Evolutionary conservation across 768 basidiomycete species (phyloP).

Genomic region (Ephemerocybe angulata): DNA sequence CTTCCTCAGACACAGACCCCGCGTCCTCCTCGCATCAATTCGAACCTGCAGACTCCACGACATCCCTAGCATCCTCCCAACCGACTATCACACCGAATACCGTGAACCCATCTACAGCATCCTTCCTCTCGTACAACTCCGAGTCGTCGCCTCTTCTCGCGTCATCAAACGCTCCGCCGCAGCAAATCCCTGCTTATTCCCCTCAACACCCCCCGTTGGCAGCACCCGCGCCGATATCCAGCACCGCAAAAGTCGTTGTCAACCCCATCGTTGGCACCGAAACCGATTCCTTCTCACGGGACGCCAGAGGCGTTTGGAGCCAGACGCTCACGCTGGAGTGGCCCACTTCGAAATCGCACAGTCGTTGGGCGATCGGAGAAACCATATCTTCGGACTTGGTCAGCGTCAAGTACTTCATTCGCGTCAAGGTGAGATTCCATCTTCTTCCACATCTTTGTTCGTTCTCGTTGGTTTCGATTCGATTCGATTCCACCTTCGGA

Average conservation of each 20-base stretch:
- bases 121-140: constrained; percentile 16
- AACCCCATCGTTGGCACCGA: constrained; percentile 56
- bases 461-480: background rate
- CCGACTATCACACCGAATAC: constrained; percentile 41
- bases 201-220: constrained; percentile 14
- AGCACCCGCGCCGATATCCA: constrained; percentile 10
- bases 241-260: constrained; percentile 38
- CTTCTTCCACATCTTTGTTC: constrained; percentile 10
- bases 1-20: constrained; percentile 13
- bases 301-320: constrained; percentile 55
- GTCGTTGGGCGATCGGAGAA: constrained; percentile 79
- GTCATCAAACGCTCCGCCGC: background rate
- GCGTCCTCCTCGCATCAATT: constrained; percentile 15
- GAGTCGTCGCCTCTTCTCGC: constrained; percentile 6
- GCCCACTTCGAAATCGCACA: constrained; percentile 64
- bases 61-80: constrained; percentile 36
- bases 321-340: constrained; percentile 69
- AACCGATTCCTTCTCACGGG: constrained; percentile 55
- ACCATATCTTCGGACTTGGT: constrained; percentile 63
- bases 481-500: constrained; percentile 13
- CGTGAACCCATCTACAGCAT: constrained; percentile 28
- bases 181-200: constrained; percentile 8
- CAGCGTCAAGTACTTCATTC: constrained; percentile 65
- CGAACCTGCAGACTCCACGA: constrained; percentile 24
- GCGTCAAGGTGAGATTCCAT: constrained; percentile 53